Conservation (phyloP, 352 stramenopile species). For the Pythium phragmitis region DNA sequence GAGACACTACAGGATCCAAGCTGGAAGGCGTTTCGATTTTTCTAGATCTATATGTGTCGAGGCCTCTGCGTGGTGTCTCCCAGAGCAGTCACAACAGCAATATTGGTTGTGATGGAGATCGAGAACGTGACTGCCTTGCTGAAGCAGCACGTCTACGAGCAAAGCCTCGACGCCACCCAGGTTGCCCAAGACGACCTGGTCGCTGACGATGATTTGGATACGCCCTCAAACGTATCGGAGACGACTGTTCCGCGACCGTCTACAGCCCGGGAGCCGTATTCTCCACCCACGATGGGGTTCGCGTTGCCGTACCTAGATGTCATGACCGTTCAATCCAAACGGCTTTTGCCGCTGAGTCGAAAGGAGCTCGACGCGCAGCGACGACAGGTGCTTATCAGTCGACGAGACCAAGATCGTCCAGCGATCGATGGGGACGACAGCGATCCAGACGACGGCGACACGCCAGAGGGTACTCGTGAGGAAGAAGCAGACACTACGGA, state of each 20-base stretch:
- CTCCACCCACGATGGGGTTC: slow-evolving; percentile 19
- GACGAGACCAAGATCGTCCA: background rate
- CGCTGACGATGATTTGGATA: background rate
- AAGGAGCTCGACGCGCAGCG: slow-evolving; percentile 36
- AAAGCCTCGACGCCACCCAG: background rate
- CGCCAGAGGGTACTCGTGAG: background rate
- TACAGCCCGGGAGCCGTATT: slow-evolving; percentile 17
- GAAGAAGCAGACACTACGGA: background rate
- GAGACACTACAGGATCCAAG: too few species aligned
- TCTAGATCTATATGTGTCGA: too few species aligned
- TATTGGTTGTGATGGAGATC: slow-evolving; percentile 5
- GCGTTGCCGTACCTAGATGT: slow-evolving; percentile 63
- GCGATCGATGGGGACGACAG: slow-evolving; percentile 3
- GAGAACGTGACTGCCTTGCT: slow-evolving; percentile 1
- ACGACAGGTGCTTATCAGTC: background rate
- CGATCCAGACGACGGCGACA: background rate
- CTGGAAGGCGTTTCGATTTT: too few species aligned
- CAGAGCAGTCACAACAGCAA: too few species aligned
- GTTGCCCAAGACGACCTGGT: background rate
- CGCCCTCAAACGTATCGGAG: background rate
- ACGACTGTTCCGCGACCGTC: background rate
- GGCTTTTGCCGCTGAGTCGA: slow-evolving; percentile 36
- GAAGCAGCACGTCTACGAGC: slow-evolving; percentile 4
- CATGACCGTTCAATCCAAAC: slow-evolving; percentile 58
- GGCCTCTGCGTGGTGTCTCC: too few species aligned